phyloP scores from a whole-genome alignment of 495 filamentous ascomycete species.

The Annulohypoxylon moriforme region DNA sequence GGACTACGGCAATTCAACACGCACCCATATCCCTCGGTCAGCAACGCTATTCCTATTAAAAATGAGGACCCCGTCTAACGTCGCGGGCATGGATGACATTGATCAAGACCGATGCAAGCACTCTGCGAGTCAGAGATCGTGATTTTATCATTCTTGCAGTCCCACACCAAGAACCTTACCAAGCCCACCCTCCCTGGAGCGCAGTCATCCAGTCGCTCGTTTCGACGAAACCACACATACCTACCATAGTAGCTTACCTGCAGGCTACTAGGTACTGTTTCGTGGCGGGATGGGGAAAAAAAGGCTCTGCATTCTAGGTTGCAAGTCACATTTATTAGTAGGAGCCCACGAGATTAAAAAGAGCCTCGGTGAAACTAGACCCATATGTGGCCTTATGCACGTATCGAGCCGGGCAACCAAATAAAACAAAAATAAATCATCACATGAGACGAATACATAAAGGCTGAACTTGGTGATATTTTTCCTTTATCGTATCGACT shows the following conservation, averaged over 20 bases:
- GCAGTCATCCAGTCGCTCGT: constrained; percentile 23
- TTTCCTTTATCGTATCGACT: constrained; percentile 15
- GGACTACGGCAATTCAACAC: constrained; percentile 39
- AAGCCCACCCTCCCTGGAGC: constrained; percentile 7
- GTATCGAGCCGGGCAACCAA: constrained; percentile 22
- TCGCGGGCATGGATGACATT: constrained; percentile 40
- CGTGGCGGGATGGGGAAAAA: constrained; percentile 33
- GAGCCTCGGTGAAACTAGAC: constrained; percentile 46
- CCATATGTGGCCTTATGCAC: constrained; percentile 35
- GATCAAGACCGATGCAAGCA: constrained; percentile 40
- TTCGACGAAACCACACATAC: constrained; percentile 26
- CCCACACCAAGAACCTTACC: constrained; percentile 28
- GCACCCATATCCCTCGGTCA: constrained; percentile 32
- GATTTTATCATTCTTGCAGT: constrained; percentile 35
- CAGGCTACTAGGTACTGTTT: constrained; percentile 35
- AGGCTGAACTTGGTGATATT: constrained; percentile 18
- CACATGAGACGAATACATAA: constrained; percentile 24
- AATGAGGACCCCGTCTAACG: constrained; percentile 24
- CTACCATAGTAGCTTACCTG: constrained; percentile 40
- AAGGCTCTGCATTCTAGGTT: constrained; percentile 27
- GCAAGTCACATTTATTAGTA: constrained; percentile 35
- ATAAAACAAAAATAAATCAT: constrained; percentile 6
- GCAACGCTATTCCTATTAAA: constrained; percentile 40
- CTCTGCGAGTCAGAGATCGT: constrained; percentile 47
- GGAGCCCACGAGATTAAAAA: constrained; percentile 31